phyloP scores from a whole-genome alignment of 2,329 filamentous ascomycete genomes.

The Beauveria medogensis region DNA sequence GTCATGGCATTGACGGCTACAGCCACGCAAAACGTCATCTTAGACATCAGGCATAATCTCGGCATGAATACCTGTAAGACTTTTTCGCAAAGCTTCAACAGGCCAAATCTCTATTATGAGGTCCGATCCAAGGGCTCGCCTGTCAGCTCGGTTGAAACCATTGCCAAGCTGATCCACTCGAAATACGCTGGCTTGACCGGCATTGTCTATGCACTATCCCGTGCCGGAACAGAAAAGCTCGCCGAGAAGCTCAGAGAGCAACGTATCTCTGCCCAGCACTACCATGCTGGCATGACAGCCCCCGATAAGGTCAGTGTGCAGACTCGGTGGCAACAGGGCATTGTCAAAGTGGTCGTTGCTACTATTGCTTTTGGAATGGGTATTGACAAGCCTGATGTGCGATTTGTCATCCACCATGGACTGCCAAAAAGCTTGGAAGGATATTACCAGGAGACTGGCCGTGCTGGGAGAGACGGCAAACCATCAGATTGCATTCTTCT shows the following conservation, averaged over 20 bases:
- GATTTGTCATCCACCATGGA: slow-evolving; percentile 90
- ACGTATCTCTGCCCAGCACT: slow-evolving; percentile 69
- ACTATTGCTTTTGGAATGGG: slow-evolving; percentile 99
- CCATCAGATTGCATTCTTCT: slow-evolving; percentile 84
- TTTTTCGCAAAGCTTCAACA: slow-evolving; percentile 91
- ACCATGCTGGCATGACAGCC: slow-evolving; percentile 71
- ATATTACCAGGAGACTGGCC: slow-evolving; percentile 96
- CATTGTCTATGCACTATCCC: slow-evolving; percentile 88
- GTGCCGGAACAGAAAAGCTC: slow-evolving; percentile 73
- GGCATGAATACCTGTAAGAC: slow-evolving; percentile 68
- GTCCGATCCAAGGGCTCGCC: slow-evolving; percentile 64
- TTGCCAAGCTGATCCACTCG: slow-evolving; percentile 59
- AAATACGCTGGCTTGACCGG: slow-evolving; percentile 68
- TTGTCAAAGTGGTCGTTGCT: slow-evolving; percentile 83
- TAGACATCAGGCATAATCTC: slow-evolving; percentile 89
- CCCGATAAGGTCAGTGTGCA: slow-evolving; percentile 65
- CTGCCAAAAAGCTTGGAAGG: slow-evolving; percentile 94
- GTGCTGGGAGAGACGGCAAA: slow-evolving; percentile 85
- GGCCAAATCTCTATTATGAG: slow-evolving; percentile 89
- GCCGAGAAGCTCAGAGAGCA: slow-evolving; percentile 59
- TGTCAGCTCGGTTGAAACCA: slow-evolving; percentile 33
- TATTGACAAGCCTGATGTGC: slow-evolving; percentile 96
- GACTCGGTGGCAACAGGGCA: slow-evolving; percentile 71
- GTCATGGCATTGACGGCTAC: slow-evolving; percentile 95
- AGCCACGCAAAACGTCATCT: slow-evolving; percentile 84